A percentile compares a stretch with the other conserved stretches of the same genome.
Evolutionary conservation across 2,329 filamentous ascomycete genomes (phyloP).

Genomic region (Aspergillus intermedius): DNA sequence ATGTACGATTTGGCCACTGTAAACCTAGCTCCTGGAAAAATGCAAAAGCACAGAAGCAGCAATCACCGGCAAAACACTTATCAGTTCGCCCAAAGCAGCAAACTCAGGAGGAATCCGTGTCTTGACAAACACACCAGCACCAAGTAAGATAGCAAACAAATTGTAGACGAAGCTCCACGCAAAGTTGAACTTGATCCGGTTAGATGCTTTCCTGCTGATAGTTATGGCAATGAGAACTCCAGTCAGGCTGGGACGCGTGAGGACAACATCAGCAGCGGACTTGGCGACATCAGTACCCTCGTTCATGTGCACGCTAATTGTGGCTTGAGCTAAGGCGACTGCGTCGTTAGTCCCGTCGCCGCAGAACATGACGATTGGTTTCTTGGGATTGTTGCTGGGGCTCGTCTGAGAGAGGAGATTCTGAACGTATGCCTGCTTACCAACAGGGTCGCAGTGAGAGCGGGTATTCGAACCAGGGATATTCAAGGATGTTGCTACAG

Average conservation of each 20-base stretch:
- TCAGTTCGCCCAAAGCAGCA: slow-evolving; percentile 65
- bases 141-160: slow-evolving; percentile 59
- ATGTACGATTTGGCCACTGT: no score
- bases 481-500: slow-evolving; percentile 39
- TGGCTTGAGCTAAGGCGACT: slow-evolving; percentile 62
- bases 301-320: slow-evolving; percentile 64
- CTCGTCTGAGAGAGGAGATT: slow-evolving; percentile 16
- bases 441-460: slow-evolving; percentile 44
- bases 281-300: slow-evolving; percentile 58
- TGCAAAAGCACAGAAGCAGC: slow-evolving; percentile 44
- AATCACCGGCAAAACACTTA: slow-evolving; percentile 67
- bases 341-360: slow-evolving; percentile 79
- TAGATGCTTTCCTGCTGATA: slow-evolving; percentile 39
- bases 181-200: slow-evolving; percentile 62
- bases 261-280: slow-evolving; percentile 61
- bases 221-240: slow-evolving; percentile 56
- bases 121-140: slow-evolving; percentile 58
- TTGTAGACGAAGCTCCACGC: slow-evolving; percentile 67
- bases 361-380: slow-evolving; percentile 57
- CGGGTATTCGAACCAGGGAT: slow-evolving; percentile 27
- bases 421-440: slow-evolving; percentile 51
- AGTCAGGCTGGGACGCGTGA: slow-evolving; percentile 52
- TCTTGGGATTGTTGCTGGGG: slow-evolving; percentile 1
- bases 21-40: slow-evolving; percentile 14
- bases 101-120: slow-evolving; percentile 55